Conservation (phyloP, 306 rosid species). For the Lathyrus tuberosus region DNA sequence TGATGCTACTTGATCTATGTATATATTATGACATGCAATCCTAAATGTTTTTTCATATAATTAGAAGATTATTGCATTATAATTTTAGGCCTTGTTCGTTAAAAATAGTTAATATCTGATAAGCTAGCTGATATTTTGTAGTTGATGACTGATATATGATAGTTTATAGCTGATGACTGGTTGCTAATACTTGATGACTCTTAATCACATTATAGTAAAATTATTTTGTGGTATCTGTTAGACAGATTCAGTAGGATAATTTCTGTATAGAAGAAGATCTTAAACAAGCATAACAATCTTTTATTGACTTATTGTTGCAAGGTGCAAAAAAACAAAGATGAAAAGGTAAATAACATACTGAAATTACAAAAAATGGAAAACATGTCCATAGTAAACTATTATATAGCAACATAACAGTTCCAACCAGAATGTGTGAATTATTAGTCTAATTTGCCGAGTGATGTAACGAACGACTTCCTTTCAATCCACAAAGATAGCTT, state of each 20-base stretch:
- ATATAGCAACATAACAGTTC: background rate
- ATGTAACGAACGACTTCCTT: constrained; percentile 48
- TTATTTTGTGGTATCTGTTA: background rate
- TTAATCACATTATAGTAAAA: too few relatives aligned
- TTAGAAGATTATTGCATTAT: background rate
- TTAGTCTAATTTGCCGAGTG: constrained; percentile 53
- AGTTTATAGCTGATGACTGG: too few relatives aligned
- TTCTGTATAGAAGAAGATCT: background rate
- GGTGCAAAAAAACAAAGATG: background rate
- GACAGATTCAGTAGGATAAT: background rate
- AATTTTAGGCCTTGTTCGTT: background rate
- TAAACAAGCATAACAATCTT: background rate
- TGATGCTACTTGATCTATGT: too few relatives aligned
- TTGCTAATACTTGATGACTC: too few relatives aligned
- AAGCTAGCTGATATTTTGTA: too few relatives aligned
- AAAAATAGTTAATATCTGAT: too few relatives aligned
- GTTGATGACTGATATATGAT: too few relatives aligned
- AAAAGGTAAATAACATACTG: background rate
- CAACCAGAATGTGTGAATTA: background rate
- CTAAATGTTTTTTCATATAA: background rate
- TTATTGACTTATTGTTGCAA: background rate
- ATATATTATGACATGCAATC: too few relatives aligned
- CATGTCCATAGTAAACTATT: constrained; percentile 1
- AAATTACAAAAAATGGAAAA: background rate
- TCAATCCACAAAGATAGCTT: constrained; percentile 74